Conservation (phyloP, 768 basidiomycete species). For the Cystofilobasidium capitatum region DNA sequence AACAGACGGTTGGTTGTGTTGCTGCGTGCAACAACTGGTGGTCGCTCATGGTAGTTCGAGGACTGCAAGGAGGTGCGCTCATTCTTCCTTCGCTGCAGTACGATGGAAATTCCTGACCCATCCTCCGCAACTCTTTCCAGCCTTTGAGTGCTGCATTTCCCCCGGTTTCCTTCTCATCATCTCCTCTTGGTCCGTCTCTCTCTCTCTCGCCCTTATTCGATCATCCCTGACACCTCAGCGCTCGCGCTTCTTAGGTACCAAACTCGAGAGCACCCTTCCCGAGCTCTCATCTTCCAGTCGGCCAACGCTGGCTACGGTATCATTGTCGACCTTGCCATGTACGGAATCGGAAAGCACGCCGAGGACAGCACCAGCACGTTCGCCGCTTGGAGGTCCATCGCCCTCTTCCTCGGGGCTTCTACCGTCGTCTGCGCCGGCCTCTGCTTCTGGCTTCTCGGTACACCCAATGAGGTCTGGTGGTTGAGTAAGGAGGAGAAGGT, state of each 20-base stretch:
- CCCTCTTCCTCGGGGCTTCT: slow-evolving; percentile 29
- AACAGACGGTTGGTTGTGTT: neutral
- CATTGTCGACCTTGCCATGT: slow-evolving; percentile 10
- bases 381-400: slow-evolving; percentile 14
- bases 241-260: no score
- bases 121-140: no score
- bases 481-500: slow-evolving; percentile 29
- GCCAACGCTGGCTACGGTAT: slow-evolving; percentile 17
- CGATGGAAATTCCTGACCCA: no score
- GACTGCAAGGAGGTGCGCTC: neutral
- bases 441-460: slow-evolving; percentile 31
- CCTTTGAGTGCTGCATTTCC: neutral
- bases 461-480: slow-evolving; percentile 33
- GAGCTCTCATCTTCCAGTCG: slow-evolving; percentile 13
- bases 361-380: neutral
- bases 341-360: slow-evolving; percentile 12
- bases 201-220: no score
- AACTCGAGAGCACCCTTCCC: slow-evolving; percentile 15
- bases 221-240: no score
- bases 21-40: slow-evolving; percentile 9
- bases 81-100: no score
- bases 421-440: slow-evolving; percentile 29
- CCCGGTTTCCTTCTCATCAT: slow-evolving; percentile 23
- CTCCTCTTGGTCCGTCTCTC: no score
- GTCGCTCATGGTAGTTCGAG: slow-evolving; percentile 11